Percentiles rank a stretch among this genome's conserved stretches.
These are phyloP conservation scores for Beauveria varroae DNA, from an alignment of 2,329 filamentous ascomycete genomes.

Conservation along the genomic window DNA sequence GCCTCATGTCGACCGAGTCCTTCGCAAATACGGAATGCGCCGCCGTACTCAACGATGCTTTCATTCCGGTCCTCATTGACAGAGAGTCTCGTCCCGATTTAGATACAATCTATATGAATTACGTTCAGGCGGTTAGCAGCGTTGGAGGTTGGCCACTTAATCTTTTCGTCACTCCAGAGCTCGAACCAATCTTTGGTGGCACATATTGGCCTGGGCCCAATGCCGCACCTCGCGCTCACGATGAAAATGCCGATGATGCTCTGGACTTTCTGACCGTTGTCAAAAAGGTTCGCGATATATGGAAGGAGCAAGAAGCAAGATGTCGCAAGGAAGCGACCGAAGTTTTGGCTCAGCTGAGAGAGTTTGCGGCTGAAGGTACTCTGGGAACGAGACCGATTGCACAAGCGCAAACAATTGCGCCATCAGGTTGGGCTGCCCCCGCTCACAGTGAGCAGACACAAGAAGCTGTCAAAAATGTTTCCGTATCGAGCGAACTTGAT, in stretches of 20 bases:
- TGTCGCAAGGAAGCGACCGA: conserved; percentile 79
- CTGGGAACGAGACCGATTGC: conserved; percentile 39
- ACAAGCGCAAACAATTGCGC: conserved; percentile 21
- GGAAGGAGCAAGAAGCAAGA: conserved; percentile 76
- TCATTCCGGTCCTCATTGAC: conserved; percentile 89
- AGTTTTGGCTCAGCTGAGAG: conserved; percentile 70
- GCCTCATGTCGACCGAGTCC: conserved; percentile 88
- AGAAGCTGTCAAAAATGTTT: conserved; percentile 17
- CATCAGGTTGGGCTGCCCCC: conserved; percentile 24
- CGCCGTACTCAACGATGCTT: conserved; percentile 72
- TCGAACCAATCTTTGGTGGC: conserved; percentile 91
- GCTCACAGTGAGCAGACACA: conserved; percentile 20
- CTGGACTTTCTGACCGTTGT: conserved; percentile 80
- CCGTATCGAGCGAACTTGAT: conserved; percentile 63
- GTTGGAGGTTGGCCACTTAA: conserved; percentile 92
- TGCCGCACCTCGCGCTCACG: conserved; percentile 32
- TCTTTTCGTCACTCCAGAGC: conserved; percentile 88
- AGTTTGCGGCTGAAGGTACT: conserved; percentile 85
- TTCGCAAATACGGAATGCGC: conserved; percentile 81
- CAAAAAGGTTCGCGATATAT: conserved; percentile 65
- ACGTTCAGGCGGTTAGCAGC: conserved; percentile 86
- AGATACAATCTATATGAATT: conserved; percentile 97
- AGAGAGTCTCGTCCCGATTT: conserved; percentile 90
- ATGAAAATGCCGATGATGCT: conserved; percentile 45
- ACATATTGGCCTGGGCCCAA: conserved; percentile 90